Percentiles rank a stretch among this genome's conserved stretches.
phyloP scores from a whole-genome alignment of 164 flowering plant genomes.

The Cinnamomum micranthum region DNA sequence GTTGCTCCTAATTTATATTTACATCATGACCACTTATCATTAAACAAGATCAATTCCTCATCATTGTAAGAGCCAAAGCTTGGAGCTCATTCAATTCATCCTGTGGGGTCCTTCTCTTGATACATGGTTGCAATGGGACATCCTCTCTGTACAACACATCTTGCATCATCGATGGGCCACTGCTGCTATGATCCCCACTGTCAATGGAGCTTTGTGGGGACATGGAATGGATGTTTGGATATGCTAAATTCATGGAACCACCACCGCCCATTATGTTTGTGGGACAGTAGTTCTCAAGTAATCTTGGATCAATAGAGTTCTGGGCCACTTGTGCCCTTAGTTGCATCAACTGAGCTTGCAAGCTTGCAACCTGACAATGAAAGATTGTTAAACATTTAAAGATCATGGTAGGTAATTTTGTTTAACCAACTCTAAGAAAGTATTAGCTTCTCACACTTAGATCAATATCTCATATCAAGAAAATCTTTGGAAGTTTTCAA shows the following conservation, averaged over 20 bases:
- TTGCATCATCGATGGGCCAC: not conserved
- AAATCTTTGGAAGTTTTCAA: too few species aligned
- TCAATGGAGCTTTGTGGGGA: conserved; percentile 15
- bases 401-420: too few species aligned
- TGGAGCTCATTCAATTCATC: conserved; percentile 17
- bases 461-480: too few species aligned
- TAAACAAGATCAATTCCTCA: conserved; percentile 7
- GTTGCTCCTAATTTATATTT: not conserved
- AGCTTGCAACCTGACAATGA: conserved; percentile 14
- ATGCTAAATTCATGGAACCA: not conserved
- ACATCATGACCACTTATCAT: not conserved
- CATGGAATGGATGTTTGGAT: conserved; percentile 1
- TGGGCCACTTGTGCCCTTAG: conserved; percentile 19
- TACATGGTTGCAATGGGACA: not conserved
- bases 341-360: conserved; percentile 22
- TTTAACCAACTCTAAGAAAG: too few species aligned
- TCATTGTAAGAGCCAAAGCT: conserved; percentile 15
- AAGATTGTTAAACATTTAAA: too few species aligned
- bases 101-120: conserved; percentile 4
- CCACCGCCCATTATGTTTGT: not conserved
- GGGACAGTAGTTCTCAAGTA: conserved; percentile 9
- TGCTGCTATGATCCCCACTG: conserved; percentile 3
- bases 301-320: not conserved
- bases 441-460: too few species aligned
- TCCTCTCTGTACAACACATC: conserved; percentile 2